Evolutionary conservation across 768 basidiomycete species (phyloP).

Genomic region (Rhizopogon vulgaris): DNA sequence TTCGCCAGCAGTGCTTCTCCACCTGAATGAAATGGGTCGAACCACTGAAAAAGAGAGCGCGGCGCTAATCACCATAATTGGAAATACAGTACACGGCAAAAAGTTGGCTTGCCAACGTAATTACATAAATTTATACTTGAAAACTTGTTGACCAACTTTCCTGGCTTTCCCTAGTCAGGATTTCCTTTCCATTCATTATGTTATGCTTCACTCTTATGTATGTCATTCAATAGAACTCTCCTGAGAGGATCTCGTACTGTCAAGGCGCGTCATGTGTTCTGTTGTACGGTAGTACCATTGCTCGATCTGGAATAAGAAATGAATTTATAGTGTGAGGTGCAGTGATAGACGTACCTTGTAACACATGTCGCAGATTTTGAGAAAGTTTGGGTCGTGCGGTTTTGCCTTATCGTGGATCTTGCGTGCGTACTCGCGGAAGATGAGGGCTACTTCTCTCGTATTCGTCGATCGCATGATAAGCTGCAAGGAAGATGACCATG

Average conservation of each 20-base stretch:
- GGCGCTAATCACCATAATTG: slow-evolving; percentile 1
- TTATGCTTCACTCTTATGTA: too few species aligned
- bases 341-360: slow-evolving; percentile 49
- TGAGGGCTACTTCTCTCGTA: slow-evolving; percentile 81
- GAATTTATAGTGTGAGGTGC: too few species aligned
- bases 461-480: slow-evolving; percentile 91
- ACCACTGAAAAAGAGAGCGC: not conserved
- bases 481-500: slow-evolving; percentile 40
- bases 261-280: slow-evolving; percentile 37
- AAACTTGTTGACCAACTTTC: too few species aligned
- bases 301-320: slow-evolving; percentile 56
- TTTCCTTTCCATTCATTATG: too few species aligned
- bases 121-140: too few species aligned
- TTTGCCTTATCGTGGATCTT: slow-evolving; percentile 76
- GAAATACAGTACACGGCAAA: not conserved
- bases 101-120: not conserved
- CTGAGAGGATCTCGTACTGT: too few species aligned
- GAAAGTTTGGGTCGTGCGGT: slow-evolving; percentile 81
- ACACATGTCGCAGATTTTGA: slow-evolving; percentile 76
- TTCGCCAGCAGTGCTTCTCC: not conserved
- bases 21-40: not conserved
- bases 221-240: too few species aligned
- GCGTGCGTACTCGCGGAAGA: slow-evolving; percentile 79
- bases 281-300: slow-evolving; percentile 93
- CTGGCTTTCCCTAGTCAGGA: too few species aligned